Base-by-base conservation (phyloP, 2,329 filamentous ascomycete genomes). In the Pseudogymnoascus sp. region DNA sequence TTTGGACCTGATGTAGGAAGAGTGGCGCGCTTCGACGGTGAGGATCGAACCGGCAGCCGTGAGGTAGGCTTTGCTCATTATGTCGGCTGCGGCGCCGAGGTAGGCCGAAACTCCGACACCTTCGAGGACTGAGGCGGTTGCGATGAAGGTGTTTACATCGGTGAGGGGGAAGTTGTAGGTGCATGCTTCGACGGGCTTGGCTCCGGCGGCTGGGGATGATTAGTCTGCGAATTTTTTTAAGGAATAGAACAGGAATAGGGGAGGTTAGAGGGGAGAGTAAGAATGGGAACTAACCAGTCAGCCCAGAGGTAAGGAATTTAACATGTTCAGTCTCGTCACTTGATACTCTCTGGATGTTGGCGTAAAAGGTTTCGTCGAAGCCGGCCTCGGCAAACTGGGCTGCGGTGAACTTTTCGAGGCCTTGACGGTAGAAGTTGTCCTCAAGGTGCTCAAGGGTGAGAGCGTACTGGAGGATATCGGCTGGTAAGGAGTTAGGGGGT, bases 11-110 rank as follows among this genome's bases (percentile, higher is more conserved):
- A 88, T 76, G 75, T 85, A 87, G 3, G 86, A 76, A 1, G 81
- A 81, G 75, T 89, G 86, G 8, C 86, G 81, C 33, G 86, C 80
- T 69, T 89, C 86, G 62, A 87, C 81, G 31, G 83, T 83, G 35
- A 89, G 76, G 69, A 90, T 85, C 62, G 81, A 81, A 26, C 81
- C 85, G 1, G 85, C 86, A 3, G 80, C 80, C 0, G 81, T 82
- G 52, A 89, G 75, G 73, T 86, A 86, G 21, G 76, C 75, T 65
- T 83, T 80, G 71, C 80, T 78, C 64, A 80, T 78, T 65, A 84
- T 85, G 64, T 77, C 76, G 23, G 80, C 79, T 5, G 85, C 85
- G 16, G 84, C 85, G 52, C 84, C 83, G 52, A 89, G 79, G 74
- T 86, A 86, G 19, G 82, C 82, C 31, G 78, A 81, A 60, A 83